These are phyloP conservation scores for Samsoniella hepiali DNA, from an alignment of 2,329 filamentous ascomycete species.

Conservation along the genomic window DNA sequence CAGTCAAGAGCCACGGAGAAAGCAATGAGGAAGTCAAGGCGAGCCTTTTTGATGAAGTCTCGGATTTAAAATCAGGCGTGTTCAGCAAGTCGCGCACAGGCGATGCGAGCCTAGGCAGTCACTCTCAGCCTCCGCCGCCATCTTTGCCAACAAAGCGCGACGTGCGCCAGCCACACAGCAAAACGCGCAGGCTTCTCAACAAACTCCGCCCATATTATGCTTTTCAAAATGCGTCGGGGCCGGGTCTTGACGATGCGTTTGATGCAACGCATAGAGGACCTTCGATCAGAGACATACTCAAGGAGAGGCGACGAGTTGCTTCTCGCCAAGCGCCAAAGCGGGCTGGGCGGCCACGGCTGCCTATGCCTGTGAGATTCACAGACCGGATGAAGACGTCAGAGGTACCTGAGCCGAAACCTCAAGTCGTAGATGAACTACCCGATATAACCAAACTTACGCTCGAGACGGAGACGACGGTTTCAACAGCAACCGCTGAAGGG, in stretches of 20 bases:
- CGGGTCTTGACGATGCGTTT: neutral
- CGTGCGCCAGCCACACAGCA: neutral
- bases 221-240: neutral
- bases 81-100: neutral
- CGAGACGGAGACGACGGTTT: neutral
- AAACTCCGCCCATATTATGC: neutral
- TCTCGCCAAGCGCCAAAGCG: slow-evolving; percentile 7
- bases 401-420: neutral
- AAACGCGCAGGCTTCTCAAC: slow-evolving; percentile 3
- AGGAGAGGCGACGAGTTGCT: neutral
- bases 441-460: slow-evolving; percentile 4
- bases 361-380: slow-evolving; percentile 14
- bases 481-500: neutral
- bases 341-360: neutral
- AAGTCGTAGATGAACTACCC: neutral
- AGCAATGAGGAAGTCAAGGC: neutral
- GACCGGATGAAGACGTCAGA: neutral
- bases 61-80: neutral
- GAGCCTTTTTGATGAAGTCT: neutral
- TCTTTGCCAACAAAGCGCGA: slow-evolving; percentile 6
- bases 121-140: slow-evolving; percentile 2
- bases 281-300: slow-evolving; percentile 5
- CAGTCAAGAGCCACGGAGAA: neutral
- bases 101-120: neutral
- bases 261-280: neutral